Conservation (phyloP, 2,329 filamentous ascomycete genomes). For the Alternaria triticina region DNA sequence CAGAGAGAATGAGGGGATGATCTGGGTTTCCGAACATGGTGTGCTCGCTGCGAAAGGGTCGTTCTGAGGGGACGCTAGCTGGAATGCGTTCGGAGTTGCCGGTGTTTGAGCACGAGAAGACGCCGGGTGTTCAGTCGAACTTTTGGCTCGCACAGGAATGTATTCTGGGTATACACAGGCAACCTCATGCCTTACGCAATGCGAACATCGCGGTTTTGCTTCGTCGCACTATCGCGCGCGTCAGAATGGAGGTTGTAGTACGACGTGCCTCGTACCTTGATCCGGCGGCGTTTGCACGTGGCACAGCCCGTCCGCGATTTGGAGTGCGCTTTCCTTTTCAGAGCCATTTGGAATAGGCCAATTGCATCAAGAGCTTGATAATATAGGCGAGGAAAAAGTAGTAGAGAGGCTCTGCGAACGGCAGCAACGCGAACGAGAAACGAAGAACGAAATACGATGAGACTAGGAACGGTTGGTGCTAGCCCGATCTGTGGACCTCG, state of each 20-base stretch:
- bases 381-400: background rate
- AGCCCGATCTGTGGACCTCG: background rate
- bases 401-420: background rate
- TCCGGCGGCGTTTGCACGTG: slow-evolving; percentile 28
- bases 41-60: background rate
- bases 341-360: background rate
- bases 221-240: slow-evolving; percentile 18
- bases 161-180: slow-evolving; percentile 12
- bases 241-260: background rate
- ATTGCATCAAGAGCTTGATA: background rate
- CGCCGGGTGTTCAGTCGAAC: background rate
- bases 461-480: background rate
- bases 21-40: background rate
- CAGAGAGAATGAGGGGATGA: slow-evolving; percentile 8
- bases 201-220: slow-evolving; percentile 16
- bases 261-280: slow-evolving; percentile 20
- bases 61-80: background rate
- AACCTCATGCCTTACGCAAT: slow-evolving; percentile 17
- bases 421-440: background rate
- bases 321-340: slow-evolving; percentile 20
- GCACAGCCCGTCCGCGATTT: slow-evolving; percentile 25
- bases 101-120: background rate
- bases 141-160: background rate
- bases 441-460: slow-evolving; percentile 16
- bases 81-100: background rate